Evolutionary conservation across 2,329 filamentous ascomycete genomes (phyloP).

Genomic region (Monilinia polystroma): DNA sequence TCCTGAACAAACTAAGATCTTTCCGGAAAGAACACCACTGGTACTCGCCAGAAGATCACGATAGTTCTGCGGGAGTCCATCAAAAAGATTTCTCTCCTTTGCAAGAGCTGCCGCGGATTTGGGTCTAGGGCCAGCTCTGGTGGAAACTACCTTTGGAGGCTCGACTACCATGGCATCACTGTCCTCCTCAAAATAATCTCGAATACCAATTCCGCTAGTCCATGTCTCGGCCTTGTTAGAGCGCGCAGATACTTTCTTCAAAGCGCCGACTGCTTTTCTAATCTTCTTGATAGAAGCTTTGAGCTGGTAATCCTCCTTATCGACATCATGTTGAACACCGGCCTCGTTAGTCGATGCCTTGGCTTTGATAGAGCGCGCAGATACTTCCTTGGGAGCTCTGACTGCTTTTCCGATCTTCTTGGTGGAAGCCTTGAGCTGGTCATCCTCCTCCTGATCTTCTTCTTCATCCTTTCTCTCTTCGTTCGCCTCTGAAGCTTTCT

Average conservation of each 20-base stretch:
- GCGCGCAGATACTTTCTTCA: too few relatives aligned
- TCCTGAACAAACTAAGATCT: slow-evolving; percentile 30
- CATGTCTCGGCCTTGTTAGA: too few relatives aligned
- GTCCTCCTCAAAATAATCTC: neutral
- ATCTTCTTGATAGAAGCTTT: too few relatives aligned
- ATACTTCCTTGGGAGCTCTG: neutral
- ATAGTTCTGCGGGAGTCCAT: slow-evolving; percentile 29
- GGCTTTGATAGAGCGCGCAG: neutral
- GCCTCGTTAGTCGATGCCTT: neutral
- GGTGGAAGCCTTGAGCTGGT: too few relatives aligned
- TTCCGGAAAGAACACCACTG: slow-evolving; percentile 24
- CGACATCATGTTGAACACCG: neutral
- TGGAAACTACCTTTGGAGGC: neutral
- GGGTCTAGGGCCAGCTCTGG: neutral
- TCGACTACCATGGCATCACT: neutral
- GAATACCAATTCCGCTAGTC: too few relatives aligned
- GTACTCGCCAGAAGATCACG: slow-evolving; percentile 27
- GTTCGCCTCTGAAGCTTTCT: too few relatives aligned
- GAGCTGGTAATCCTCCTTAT: neutral
- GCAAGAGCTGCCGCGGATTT: too few relatives aligned
- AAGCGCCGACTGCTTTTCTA: too few relatives aligned
- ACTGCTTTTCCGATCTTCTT: neutral
- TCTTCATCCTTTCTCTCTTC: too few relatives aligned
- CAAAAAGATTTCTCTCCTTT: neutral
- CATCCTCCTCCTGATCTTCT: too few relatives aligned